Conservation (phyloP, 2,329 filamentous ascomycete genomes). For the Scolecobasidium constrictum region DNA sequence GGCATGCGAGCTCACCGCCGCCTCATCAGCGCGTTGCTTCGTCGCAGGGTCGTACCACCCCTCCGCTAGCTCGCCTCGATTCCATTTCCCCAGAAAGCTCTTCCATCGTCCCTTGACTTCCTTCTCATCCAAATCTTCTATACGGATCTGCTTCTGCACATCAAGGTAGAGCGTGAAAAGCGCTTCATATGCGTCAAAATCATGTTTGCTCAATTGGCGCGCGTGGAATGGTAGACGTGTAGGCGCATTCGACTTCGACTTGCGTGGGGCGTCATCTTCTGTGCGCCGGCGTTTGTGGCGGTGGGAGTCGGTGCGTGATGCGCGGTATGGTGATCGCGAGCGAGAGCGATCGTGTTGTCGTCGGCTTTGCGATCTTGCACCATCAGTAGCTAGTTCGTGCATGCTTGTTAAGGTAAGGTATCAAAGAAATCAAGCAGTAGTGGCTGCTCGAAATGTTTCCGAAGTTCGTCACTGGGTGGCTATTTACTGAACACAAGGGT, state of each 20-base stretch:
- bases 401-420: no score
- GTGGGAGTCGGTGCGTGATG: conserved; percentile 19
- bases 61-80: conserved; percentile 72
- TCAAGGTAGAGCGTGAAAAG: conserved; percentile 79
- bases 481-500: no score
- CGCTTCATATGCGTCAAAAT: conserved; percentile 54
- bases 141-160: conserved; percentile 67
- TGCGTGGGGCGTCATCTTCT: not conserved
- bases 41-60: conserved; percentile 87
- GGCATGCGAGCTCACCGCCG: conserved; percentile 15
- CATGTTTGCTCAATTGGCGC: conserved; percentile 54
- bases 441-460: no score
- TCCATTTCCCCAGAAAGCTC: conserved; percentile 88
- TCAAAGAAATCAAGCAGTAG: no score
- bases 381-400: no score
- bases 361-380: no score
- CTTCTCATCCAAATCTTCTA: conserved; percentile 59
- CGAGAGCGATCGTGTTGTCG: conserved; percentile 16
- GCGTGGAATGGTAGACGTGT: conserved; percentile 53
- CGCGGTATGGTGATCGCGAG: conserved; percentile 26
- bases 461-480: no score
- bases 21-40: conserved; percentile 41
- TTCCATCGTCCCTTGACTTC: conserved; percentile 83
- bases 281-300: conserved; percentile 17
- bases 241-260: no score